These are phyloP conservation scores for Phytophthora pluvialis DNA, from an alignment of 352 stramenopile genomes.

Conservation along the genomic window DNA sequence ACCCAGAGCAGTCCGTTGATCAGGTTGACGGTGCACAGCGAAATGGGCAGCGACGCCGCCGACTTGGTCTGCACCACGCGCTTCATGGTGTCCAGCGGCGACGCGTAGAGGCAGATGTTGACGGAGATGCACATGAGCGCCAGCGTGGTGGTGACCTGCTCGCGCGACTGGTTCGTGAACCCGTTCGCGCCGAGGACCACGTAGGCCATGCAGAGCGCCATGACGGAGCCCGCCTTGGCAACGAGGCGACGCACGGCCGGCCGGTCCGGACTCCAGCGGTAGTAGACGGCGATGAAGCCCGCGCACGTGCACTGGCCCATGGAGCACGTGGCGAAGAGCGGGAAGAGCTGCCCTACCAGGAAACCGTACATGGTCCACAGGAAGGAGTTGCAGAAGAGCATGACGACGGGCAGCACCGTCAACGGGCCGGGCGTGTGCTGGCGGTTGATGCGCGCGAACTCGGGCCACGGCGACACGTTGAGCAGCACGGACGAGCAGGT, in stretches of 20 bases:
- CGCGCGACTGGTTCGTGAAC: conserved; percentile 33
- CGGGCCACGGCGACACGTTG: conserved; percentile 44
- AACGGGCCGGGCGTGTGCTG: conserved; percentile 41
- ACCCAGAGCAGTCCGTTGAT: conserved; percentile 60
- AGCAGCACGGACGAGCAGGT: conserved; percentile 43
- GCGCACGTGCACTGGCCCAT: conserved; percentile 43
- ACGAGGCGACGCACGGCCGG: conserved; percentile 25
- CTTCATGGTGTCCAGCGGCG: conserved; percentile 53
- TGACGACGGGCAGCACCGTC: conserved; percentile 43
- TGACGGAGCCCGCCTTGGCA: conserved; percentile 29
- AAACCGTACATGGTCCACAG: conserved; percentile 58
- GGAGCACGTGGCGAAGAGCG: conserved; percentile 45
- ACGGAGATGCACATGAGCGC: conserved; percentile 48
- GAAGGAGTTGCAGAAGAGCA: conserved; percentile 47
- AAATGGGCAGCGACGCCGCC: conserved; percentile 53
- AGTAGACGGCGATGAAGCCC: conserved; percentile 48
- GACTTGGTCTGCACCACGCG: conserved; percentile 52
- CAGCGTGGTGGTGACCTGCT: conserved; percentile 40
- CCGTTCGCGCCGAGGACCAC: conserved; percentile 33
- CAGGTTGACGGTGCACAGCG: conserved; percentile 48
- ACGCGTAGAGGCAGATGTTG: conserved; percentile 52
- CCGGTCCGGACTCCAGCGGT: conserved; percentile 39
- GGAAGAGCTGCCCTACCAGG: conserved; percentile 49
- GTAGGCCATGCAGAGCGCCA: conserved; percentile 40
- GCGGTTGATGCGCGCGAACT: conserved; percentile 47